Base-by-base conservation (phyloP, 768 basidiomycete genomes). In the Cystobasidium ongulense region DNA sequence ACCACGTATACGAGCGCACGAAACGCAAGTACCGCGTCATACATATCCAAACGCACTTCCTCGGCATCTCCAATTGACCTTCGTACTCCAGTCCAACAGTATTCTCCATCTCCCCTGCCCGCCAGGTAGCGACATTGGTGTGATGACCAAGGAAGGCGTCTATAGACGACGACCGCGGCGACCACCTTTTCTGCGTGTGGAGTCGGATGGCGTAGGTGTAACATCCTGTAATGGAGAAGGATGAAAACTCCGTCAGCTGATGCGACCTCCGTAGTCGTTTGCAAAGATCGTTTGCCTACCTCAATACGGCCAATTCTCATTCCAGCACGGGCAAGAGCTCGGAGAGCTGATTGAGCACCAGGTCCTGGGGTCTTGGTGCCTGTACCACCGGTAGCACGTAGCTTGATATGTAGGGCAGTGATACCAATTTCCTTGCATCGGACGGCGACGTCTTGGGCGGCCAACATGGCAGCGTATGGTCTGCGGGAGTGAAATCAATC, bases 301-400 rank as follows among this genome's bases (percentile, higher is more conserved):
- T 97, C 95, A 79, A 99, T 98, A 77, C 96, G 86, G 73, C 96
- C 96, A 78, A 99, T 97, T 77, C 90, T 85, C 92, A 99, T 96
- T 67, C 96, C 95, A 73, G 95, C 89, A 84, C 95, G 93, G 79
- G 96, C 96, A 73, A 98, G 89, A 65, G 94, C 96, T 83, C 95
- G 91, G 80, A 98, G 89, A 52, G 96, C 95, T 78, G 90, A 90
- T 85, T 99, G 96, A 57, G 92, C 96, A 83, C 96, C 96, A 21
- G 96, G 96, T 62, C 96, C 96, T 52, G 96, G 96, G 75, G 95
- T 95, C 86, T 98, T 99, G 80, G 96, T 98, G 77, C 93, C 94
- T 70, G 93, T 97, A 81, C 96, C 96, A 76, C 85, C 96, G 71
- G 96, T 98, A 59, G 96, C 96, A 78, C 96, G 89, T 80, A 99